Evolutionary conservation across 2,329 filamentous ascomycete genomes (phyloP).

Genomic region (Colletotrichum sp.): DNA sequence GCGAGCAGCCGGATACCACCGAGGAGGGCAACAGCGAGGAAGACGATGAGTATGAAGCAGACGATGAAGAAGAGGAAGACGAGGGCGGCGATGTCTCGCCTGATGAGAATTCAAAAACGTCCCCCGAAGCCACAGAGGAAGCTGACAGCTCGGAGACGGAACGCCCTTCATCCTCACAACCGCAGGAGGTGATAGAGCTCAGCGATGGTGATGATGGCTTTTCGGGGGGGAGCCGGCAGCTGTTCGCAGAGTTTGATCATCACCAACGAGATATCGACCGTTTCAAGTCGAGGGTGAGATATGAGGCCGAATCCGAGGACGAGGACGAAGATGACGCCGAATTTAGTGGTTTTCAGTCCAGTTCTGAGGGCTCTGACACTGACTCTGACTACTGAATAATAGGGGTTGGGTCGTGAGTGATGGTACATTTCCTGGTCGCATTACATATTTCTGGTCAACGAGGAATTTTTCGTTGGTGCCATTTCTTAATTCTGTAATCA

Average conservation of each 20-base stretch:
- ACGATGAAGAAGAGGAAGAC: not conserved
- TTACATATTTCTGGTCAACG: not conserved
- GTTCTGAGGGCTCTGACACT: not conserved
- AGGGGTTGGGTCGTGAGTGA: not conserved
- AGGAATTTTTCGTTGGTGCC: not conserved
- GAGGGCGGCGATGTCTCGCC: not conserved
- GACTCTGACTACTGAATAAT: not conserved
- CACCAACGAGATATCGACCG: not conserved
- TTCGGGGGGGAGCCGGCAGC: not conserved
- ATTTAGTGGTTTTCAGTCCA: not conserved
- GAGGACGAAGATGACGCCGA: not conserved
- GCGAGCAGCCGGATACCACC: not conserved
- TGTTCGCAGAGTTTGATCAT: not conserved
- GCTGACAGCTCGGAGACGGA: not conserved
- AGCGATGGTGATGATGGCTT: not conserved
- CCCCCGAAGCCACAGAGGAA: not conserved
- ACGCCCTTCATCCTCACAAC: not conserved
- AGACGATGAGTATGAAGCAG: not conserved
- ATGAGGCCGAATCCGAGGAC: not conserved
- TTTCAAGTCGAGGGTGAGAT: not conserved
- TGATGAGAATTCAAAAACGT: not conserved
- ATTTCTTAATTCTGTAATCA: not conserved
- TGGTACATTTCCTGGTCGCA: not conserved
- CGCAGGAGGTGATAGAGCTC: not conserved
- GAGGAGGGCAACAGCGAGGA: not conserved